These are phyloP conservation scores for Coemansia sp. DNA, from an alignment of 192 early-diverging fungal species.

Conservation along the genomic window DNA sequence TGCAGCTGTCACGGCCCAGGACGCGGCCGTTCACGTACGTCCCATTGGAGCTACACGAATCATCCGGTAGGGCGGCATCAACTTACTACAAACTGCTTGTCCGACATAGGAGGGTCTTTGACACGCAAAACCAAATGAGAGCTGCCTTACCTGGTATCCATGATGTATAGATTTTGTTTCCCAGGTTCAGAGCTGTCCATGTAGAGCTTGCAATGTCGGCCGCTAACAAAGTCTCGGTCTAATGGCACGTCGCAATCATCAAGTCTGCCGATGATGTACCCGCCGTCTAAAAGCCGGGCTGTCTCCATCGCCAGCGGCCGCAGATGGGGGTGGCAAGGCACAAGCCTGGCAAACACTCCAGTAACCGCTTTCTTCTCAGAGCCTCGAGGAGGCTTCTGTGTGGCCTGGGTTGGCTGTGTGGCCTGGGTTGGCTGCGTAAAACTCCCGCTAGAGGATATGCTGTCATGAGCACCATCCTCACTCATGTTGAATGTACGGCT, in stretches of 20 bases:
- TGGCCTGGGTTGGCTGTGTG: conserved; percentile 39
- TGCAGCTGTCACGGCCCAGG: conserved; percentile 44
- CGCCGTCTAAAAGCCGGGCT: conserved; percentile 16
- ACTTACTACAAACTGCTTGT: background rate
- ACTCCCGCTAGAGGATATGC: background rate
- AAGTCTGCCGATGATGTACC: conserved; percentile 39
- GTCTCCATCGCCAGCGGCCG: conserved; percentile 25
- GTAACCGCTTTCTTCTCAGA: background rate
- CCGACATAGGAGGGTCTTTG: background rate
- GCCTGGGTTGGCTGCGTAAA: conserved; percentile 44
- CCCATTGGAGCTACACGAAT: conserved; percentile 38
- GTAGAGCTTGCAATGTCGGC: conserved; percentile 36
- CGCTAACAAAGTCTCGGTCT: conserved; percentile 37
- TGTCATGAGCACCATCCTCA: background rate
- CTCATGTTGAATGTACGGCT: background rate
- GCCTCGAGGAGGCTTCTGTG: conserved; percentile 31
- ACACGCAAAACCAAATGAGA: background rate
- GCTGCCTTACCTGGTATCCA: conserved; percentile 25
- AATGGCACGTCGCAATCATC: conserved; percentile 29
- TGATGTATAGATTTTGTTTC: conserved; percentile 22
- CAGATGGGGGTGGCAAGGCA: conserved; percentile 44
- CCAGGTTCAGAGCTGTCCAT: conserved; percentile 19
- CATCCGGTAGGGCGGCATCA: background rate
- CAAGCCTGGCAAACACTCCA: conserved; percentile 29
- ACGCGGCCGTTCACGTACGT: conserved; percentile 45